Conservation (phyloP, 208 protist species). For the Phytomonas francai region DNA sequence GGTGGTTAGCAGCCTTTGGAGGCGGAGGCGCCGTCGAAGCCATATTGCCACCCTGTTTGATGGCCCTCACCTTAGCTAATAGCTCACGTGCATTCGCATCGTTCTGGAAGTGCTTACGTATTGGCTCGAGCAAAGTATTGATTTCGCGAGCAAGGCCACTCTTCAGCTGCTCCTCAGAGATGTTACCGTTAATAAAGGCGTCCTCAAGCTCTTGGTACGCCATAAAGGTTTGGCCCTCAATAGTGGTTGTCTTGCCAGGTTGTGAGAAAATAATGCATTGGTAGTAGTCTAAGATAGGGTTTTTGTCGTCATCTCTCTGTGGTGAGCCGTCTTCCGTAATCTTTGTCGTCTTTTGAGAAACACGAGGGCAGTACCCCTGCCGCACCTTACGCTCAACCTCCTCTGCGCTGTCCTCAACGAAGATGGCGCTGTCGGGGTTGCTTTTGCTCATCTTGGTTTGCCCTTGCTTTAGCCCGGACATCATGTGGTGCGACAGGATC, state of each 20-base stretch:
- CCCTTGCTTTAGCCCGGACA: constrained; percentile 92
- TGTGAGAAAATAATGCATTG: constrained; percentile 87
- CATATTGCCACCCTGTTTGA: constrained; percentile 11
- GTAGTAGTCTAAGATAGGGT: constrained; percentile 95
- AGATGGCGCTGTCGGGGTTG: constrained; percentile 98
- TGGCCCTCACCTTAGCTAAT: constrained; percentile 86
- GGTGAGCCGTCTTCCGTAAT: constrained; percentile 75
- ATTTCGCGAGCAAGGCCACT: constrained; percentile 64
- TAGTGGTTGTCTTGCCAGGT: constrained; percentile 26
- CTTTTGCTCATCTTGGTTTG: constrained; percentile 99
- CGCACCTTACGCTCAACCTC: constrained; percentile 95
- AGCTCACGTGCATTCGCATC: constrained; percentile 80
- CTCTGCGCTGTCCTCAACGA: constrained; percentile 97
- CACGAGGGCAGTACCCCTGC: constrained; percentile 92
- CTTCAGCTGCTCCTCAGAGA: constrained; percentile 85
- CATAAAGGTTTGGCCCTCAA: constrained; percentile 50
- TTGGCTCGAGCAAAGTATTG: constrained; percentile 92
- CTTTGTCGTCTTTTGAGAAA: constrained; percentile 28
- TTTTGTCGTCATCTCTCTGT: constrained; percentile 70
- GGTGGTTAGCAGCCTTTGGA: constrained; percentile 18
- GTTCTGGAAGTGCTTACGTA: constrained; percentile 90
- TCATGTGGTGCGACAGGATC: constrained; percentile 98
- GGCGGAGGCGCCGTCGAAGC: constrained; percentile 14
- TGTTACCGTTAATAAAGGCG: constrained; percentile 53
- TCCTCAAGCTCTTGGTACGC: constrained; percentile 76